phyloP scores from a whole-genome alignment of 2,329 filamentous ascomycete species.

The Trichoderma sp. region DNA sequence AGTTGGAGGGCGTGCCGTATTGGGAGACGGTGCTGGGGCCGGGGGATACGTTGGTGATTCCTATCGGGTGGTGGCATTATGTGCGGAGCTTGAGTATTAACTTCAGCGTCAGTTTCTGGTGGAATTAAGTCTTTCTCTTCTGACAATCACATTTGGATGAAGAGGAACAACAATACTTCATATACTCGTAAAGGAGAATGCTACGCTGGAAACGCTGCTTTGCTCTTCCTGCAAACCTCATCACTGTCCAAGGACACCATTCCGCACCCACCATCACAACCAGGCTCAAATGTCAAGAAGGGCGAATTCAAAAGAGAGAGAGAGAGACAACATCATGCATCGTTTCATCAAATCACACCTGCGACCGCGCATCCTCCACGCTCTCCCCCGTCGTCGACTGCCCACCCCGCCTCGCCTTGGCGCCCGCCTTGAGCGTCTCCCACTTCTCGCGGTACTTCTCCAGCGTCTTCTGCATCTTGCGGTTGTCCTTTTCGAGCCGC shows the following conservation, averaged over 20 bases:
- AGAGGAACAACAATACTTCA: not conserved
- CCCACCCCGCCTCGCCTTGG: slow-evolving; percentile 56
- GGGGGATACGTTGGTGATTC: slow-evolving; percentile 87
- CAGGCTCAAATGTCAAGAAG: too few relatives aligned
- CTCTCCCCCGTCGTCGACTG: slow-evolving; percentile 42
- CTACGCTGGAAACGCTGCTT: slow-evolving; percentile 14
- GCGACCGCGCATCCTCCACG: slow-evolving; percentile 39
- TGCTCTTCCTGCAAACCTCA: not conserved
- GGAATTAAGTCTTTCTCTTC: slow-evolving; percentile 55
- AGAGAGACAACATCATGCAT: not conserved
- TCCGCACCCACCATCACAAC: not conserved
- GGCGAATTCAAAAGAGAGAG: not conserved
- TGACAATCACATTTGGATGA: not conserved
- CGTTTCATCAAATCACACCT: not conserved
- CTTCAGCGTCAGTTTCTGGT: slow-evolving; percentile 98
- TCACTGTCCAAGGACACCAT: not conserved
- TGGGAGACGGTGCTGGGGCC: slow-evolving; percentile 77
- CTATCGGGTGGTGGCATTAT: slow-evolving; percentile 98
- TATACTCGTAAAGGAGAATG: slow-evolving; percentile 1
- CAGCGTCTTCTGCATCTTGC: slow-evolving; percentile 58
- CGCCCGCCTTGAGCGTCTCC: slow-evolving; percentile 63
- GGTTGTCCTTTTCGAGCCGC: slow-evolving; percentile 64
- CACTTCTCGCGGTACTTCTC: slow-evolving; percentile 63
- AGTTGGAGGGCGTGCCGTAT: slow-evolving; percentile 64
- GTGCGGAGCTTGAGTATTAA: slow-evolving; percentile 82